Evolutionary conservation across 768 basidiomycete genomes (phyloP).

Genomic region (Boletus patriciae): DNA sequence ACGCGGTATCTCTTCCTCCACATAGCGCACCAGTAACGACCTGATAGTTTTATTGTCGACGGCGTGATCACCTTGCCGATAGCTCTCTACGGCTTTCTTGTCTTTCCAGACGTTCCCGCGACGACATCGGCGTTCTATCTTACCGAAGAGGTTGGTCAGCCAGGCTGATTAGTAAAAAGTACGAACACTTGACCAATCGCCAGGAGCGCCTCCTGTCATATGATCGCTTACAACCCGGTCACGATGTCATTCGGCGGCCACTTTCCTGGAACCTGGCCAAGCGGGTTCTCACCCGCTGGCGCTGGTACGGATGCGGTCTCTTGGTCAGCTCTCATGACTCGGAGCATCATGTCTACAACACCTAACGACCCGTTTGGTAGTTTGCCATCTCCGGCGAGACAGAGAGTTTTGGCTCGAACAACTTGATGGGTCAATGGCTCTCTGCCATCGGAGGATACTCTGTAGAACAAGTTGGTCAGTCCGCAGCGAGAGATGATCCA

Average conservation of each 20-base stretch:
- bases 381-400: slow-evolving; percentile 67
- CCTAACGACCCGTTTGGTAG: slow-evolving; percentile 29
- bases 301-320: slow-evolving; percentile 68
- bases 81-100: slow-evolving; percentile 65
- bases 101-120: slow-evolving; percentile 50
- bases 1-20: slow-evolving; percentile 1
- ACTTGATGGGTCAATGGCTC: slow-evolving; percentile 73
- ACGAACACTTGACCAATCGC: neutral
- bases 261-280: slow-evolving; percentile 49
- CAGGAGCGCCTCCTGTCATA: slow-evolving; percentile 58
- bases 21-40: neutral
- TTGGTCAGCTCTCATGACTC: slow-evolving; percentile 44
- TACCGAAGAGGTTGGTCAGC: slow-evolving; percentile 46
- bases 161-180: neutral
- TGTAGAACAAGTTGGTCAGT: slow-evolving; percentile 58
- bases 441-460: slow-evolving; percentile 61
- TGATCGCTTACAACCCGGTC: slow-evolving; percentile 43
- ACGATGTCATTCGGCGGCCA: slow-evolving; percentile 42
- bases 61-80: slow-evolving; percentile 72
- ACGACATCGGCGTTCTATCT: slow-evolving; percentile 67
- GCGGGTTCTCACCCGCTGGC: slow-evolving; percentile 57
- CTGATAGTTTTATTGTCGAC: slow-evolving; percentile 60
- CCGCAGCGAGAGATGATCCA: neutral
- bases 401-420: slow-evolving; percentile 68
- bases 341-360: neutral